Evolutionary conservation across 345 rosid species (phyloP).

Genomic region (Lumnitzera littorea): DNA sequence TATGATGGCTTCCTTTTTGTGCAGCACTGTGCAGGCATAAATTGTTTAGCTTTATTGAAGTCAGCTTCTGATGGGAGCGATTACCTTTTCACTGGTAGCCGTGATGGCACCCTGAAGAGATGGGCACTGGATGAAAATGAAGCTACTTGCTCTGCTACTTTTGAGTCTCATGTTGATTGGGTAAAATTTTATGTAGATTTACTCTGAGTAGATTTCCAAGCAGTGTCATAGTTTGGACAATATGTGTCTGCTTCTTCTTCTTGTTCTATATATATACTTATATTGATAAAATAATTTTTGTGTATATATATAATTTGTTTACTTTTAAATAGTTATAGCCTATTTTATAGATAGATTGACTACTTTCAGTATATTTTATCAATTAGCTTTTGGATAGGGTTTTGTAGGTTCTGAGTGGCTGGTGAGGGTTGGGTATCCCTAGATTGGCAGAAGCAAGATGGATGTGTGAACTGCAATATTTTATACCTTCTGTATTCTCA

Average conservation of each 20-base stretch:
- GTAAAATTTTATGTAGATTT: conserved; percentile 28
- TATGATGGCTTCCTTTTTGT: conserved; percentile 17
- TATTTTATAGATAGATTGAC: neutral
- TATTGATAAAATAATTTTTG: no score
- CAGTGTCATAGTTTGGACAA: neutral
- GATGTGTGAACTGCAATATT: no score
- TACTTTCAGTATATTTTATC: no score
- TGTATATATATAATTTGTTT: neutral
- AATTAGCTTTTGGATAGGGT: no score
- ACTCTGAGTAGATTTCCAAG: neutral
- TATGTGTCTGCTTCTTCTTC: neutral
- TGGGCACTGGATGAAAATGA: conserved; percentile 71
- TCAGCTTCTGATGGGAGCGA: conserved; percentile 43
- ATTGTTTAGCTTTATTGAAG: conserved; percentile 71
- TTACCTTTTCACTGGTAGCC: conserved; percentile 92
- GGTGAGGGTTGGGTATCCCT: no score
- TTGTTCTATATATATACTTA: neutral
- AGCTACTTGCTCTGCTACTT: conserved; percentile 81
- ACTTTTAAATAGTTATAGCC: neutral
- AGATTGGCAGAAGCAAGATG: no score
- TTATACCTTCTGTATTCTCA: no score
- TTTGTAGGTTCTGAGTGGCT: no score
- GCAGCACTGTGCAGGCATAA: conserved; percentile 98
- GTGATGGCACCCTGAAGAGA: conserved; percentile 97
- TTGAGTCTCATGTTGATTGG: conserved; percentile 99